Evolutionary conservation across 2,329 filamentous ascomycete genomes (phyloP).

Genomic region (Cladorrhinum sp.): DNA sequence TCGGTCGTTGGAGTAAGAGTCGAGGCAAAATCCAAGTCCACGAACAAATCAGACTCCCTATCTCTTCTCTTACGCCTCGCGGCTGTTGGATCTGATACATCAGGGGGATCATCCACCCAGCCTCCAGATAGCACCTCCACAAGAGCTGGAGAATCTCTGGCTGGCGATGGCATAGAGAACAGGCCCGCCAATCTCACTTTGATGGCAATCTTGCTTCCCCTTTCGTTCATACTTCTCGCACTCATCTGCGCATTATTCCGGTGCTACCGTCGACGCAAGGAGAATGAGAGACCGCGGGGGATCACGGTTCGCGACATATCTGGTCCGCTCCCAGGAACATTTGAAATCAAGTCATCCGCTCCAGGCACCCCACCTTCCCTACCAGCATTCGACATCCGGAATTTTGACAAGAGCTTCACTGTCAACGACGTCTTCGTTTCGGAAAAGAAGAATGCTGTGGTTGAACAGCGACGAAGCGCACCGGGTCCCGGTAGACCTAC

Average conservation of each 20-base stretch:
- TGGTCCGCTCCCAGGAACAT: slow-evolving; percentile 32
- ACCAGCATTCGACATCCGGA: slow-evolving; percentile 11
- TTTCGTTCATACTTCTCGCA: slow-evolving; percentile 37
- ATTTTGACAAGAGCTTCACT: slow-evolving; percentile 17
- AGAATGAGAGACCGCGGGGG: slow-evolving; percentile 16
- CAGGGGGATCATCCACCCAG: background rate
- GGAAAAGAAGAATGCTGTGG: slow-evolving; percentile 15
- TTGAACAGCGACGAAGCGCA: slow-evolving; percentile 4
- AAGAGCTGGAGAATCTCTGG: slow-evolving; percentile 15
- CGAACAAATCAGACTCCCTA: slow-evolving; percentile 37
- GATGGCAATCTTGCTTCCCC: slow-evolving; percentile 44
- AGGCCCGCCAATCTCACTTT: slow-evolving; percentile 34
- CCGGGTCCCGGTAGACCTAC: slow-evolving; percentile 1
- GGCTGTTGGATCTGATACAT: background rate
- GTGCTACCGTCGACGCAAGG: slow-evolving; percentile 29
- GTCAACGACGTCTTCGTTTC: slow-evolving; percentile 14
- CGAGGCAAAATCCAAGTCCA: slow-evolving; percentile 32
- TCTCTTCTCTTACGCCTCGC: slow-evolving; percentile 36
- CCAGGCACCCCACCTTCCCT: slow-evolving; percentile 1
- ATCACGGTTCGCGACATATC: slow-evolving; percentile 31
- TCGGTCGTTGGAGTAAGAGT: slow-evolving; percentile 28
- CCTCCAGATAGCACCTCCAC: slow-evolving; percentile 23
- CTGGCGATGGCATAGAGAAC: slow-evolving; percentile 26
- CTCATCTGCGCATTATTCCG: slow-evolving; percentile 33
- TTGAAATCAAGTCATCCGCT: slow-evolving; percentile 26